Base-by-base conservation (phyloP, 2,329 filamentous ascomycete genomes). In the Apiospora sp. region DNA sequence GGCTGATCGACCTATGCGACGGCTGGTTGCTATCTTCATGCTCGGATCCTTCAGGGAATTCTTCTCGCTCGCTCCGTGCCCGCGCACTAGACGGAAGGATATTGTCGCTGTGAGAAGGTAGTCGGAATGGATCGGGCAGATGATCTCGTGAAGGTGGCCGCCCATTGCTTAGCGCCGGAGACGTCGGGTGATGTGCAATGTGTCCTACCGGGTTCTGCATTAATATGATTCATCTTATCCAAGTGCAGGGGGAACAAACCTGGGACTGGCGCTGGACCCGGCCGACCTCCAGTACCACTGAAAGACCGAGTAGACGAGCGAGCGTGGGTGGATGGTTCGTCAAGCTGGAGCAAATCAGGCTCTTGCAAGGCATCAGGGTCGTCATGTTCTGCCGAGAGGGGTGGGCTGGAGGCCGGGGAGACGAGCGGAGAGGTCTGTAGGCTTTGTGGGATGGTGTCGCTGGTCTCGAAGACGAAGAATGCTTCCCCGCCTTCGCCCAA, bases 391-490 rank as follows among this genome's bases (percentile, higher is more conserved):
- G 86, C 81, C 24, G 86, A 82, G 54, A 93, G 85, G n/a, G 91
- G 90, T 27, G 96, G 96, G 79, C 95, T 98, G 71, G 90, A 90
- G n/a, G 91, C 92, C 6, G 96, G 96, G 34, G 95, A 98, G 70
- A 97, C 93, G 70, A 98, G 87, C 46, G 96, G 96, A 68, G 96
- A 98, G 0, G 96, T 99, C 84, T 98, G 96, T 80, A 98, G 86
- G 72, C 93, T 94, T 81, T 94, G 93, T n/a, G 96, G 96, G 73
- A 99, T 96, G 78, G 91, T 92, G 77, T 96, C 94, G 71, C 92
- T 93, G 12, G 96, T 99, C 85, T 98, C 95, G 80, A 99, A 98
- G 75, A 99, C 95, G 83, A 99, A 99, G 85, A 99, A 99, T 37
- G 96, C 96, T 85, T 99, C 96, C 76, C 96, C 96, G 70, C 94